Evolutionary conservation across 2,329 filamentous ascomycete species (phyloP).

Genomic region (Onygenales sp.): DNA sequence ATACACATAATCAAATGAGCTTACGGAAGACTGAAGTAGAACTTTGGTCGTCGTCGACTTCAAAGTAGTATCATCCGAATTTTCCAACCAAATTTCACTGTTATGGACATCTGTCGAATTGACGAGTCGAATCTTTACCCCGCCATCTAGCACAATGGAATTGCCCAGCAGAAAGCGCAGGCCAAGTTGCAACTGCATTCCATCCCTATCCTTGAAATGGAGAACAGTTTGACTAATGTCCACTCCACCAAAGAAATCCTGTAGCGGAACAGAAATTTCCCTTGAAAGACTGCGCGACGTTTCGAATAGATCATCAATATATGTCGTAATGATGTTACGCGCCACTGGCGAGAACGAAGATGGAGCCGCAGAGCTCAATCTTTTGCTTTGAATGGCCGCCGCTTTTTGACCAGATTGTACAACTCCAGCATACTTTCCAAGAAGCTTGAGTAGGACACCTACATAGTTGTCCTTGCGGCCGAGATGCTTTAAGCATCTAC

Average conservation of each 20-base stretch:
- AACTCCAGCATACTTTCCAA: slow-evolving; percentile 28
- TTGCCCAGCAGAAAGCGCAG: slow-evolving; percentile 66
- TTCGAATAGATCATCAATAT: slow-evolving; percentile 35
- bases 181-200: slow-evolving; percentile 60
- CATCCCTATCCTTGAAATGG: slow-evolving; percentile 64
- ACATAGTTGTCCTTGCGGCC: slow-evolving; percentile 71
- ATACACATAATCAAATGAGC: slow-evolving; percentile 13
- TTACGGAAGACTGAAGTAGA: slow-evolving; percentile 40
- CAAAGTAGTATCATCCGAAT: slow-evolving; percentile 37
- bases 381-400: slow-evolving; percentile 3
- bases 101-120: slow-evolving; percentile 45
- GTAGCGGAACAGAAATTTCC: slow-evolving; percentile 59
- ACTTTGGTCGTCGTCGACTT: slow-evolving; percentile 47
- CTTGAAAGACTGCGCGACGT: slow-evolving; percentile 44
- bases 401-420: slow-evolving; percentile 25
- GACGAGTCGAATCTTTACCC: slow-evolving; percentile 53
- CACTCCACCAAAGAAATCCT: slow-evolving; percentile 63
- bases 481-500: slow-evolving; percentile 69
- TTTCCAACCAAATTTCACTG: slow-evolving; percentile 60
- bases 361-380: slow-evolving; percentile 15
- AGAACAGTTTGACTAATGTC: slow-evolving; percentile 57
- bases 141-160: slow-evolving; percentile 53
- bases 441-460: slow-evolving; percentile 61
- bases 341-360: slow-evolving; percentile 16
- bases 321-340: slow-evolving; percentile 19